Evolutionary conservation across 352 stramenopile genomes (phyloP), one percentile per base, ranked within the genome.

Genomic region (Pythium volutum): DNA sequence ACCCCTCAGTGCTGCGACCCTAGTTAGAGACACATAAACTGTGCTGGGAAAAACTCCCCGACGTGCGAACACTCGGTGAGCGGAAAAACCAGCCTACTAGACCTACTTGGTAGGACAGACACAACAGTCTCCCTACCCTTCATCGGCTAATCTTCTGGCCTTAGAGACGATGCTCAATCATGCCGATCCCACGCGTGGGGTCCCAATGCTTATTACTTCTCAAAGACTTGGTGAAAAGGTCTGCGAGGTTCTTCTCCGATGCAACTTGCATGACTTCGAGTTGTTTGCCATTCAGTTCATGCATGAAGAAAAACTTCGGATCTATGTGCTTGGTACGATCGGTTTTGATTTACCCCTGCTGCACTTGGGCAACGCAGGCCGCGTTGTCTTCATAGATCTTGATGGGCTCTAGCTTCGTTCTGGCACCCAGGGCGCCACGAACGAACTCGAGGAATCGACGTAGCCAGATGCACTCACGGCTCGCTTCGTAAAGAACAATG

Each of bases 241-340:
- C 54, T 9, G 53, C 53, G 0, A 68, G 25, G 38, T 62, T 67
- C 52, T 62, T 62, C 15, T 68, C 54, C 1, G 61, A 68, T 34
- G 46, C 16, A 8, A 68, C 36, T 27, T 49, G 38, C 34, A 12
- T 49, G 42, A 68, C 29, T 18, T 63, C 53, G 22, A 62, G 61
- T 33, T 59, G 36, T 29, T 62, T 68, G 11, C 61, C 54, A 8
- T 62, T 62, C 34, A 68, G 61, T 22, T 62, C 53, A 25, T 68
- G 61, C 61, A 68, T 68, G 54, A 68, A 62, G 61, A 68, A 68
- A 38, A 68, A 68, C 53, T 68, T 68, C 6, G 61, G 61, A 54
- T 68, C 61, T 15, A 62, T 68, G 46, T 68, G 61, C 46, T 68
- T 68, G 25, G 45, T 68, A 38, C 61, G 61, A 48, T 68, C 61